Evolutionary conservation across 176 grass and related monocot genomes (phyloP).

Genomic region (Triticum timopheevii): DNA sequence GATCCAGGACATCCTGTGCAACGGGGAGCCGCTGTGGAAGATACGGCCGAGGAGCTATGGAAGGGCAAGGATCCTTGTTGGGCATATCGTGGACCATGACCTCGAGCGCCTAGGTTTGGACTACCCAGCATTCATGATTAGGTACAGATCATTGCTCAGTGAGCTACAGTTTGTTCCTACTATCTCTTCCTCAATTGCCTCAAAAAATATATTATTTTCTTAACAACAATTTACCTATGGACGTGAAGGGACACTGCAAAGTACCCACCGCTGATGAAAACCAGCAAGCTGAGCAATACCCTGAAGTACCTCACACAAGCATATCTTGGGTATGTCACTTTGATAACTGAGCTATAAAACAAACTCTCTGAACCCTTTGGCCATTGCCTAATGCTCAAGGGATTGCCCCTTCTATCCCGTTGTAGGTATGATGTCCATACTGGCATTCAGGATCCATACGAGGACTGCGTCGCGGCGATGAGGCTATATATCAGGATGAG

Average conservation of each 20-base stretch:
- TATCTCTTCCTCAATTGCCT: neutral
- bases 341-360: neutral
- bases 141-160: slow-evolving; percentile 22
- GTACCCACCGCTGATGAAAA: slow-evolving; percentile 93
- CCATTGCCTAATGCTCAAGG: neutral
- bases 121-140: slow-evolving; percentile 72
- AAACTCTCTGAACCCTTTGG: neutral
- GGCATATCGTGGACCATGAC: slow-evolving; percentile 69
- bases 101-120: slow-evolving; percentile 77
- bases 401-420: neutral
- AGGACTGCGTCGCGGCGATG: slow-evolving; percentile 73
- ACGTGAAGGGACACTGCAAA: slow-evolving; percentile 65
- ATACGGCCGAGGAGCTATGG: slow-evolving; percentile 52
- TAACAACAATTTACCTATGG: neutral
- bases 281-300: slow-evolving; percentile 90
- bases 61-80: slow-evolving; percentile 70
- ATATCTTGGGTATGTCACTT: slow-evolving; percentile 74
- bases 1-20: slow-evolving; percentile 79
- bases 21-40: slow-evolving; percentile 85
- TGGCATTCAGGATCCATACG: slow-evolving; percentile 73
- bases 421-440: slow-evolving; percentile 78
- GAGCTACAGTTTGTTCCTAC: neutral
- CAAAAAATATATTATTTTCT: neutral
- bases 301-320: slow-evolving; percentile 85
- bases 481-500: slow-evolving; percentile 74